These are phyloP conservation scores for Fraxinus cuspidata DNA, from an alignment of 257 asterid species.

Conservation along the genomic window DNA sequence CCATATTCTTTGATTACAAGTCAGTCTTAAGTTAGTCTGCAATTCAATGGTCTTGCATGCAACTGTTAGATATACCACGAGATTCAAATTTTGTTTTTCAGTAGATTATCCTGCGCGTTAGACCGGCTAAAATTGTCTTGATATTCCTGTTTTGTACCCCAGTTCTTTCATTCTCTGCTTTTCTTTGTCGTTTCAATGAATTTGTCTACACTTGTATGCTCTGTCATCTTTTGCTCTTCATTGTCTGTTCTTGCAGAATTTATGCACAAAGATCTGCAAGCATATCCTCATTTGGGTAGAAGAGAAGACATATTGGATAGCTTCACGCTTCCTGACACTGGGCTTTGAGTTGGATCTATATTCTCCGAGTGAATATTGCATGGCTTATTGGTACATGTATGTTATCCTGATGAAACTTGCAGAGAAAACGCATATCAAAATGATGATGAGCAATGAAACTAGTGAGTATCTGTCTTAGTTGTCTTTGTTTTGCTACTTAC, in stretches of 20 bases:
- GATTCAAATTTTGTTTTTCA: not conserved
- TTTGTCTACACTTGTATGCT: constrained; percentile 15
- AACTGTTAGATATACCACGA: not conserved
- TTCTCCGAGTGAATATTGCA: constrained; percentile 91
- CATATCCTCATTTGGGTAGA: constrained; percentile 91
- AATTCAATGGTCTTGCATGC: not conserved
- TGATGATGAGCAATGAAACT: constrained; percentile 61
- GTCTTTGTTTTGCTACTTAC: constrained; percentile 24
- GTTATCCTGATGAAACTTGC: constrained; percentile 87
- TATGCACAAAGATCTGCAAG: constrained; percentile 63
- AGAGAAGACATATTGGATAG: constrained; percentile 97
- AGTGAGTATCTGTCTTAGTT: constrained; percentile 53
- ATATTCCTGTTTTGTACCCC: not conserved
- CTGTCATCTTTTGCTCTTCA: constrained; percentile 21
- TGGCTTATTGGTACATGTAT: constrained; percentile 97
- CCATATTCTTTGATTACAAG: not conserved
- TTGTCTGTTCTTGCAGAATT: constrained; percentile 45
- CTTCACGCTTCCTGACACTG: constrained; percentile 80
- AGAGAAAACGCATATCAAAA: constrained; percentile 82
- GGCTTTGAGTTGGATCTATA: constrained; percentile 93
- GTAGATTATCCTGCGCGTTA: not conserved
- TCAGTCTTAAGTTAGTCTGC: not conserved
- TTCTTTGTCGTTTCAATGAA: not conserved
- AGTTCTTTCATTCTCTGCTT: not conserved
- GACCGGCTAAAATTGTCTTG: not conserved